Conservation (phyloP, 2,329 filamentous ascomycete genomes). For the Botrytis porri region DNA sequence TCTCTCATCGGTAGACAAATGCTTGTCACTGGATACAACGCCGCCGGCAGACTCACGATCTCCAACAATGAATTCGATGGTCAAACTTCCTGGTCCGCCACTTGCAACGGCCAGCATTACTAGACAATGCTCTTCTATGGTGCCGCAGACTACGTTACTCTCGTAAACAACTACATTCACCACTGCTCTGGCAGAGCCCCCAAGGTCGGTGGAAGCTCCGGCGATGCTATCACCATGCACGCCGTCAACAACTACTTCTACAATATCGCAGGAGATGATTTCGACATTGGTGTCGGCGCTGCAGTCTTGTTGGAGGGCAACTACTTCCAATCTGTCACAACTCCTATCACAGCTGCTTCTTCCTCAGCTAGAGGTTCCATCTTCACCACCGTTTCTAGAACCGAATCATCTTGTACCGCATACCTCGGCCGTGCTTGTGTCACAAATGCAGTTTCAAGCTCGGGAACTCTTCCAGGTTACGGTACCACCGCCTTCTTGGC, state of each 20-base stretch:
- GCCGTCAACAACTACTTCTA: conserved; percentile 44
- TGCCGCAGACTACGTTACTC: conserved; percentile 41
- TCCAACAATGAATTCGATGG: conserved; percentile 48
- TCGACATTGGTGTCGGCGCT: conserved; percentile 39
- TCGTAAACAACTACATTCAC: conserved; percentile 44
- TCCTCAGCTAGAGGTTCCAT: neutral
- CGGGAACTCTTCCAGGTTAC: neutral
- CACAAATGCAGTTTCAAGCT: conserved; percentile 18
- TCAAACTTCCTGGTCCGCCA: conserved; percentile 42
- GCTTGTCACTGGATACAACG: conserved; percentile 38
- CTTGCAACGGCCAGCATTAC: conserved; percentile 47
- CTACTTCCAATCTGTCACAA: conserved; percentile 42
- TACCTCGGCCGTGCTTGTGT: conserved; percentile 22
- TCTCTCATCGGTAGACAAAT: conserved; percentile 40
- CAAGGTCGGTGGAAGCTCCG: conserved; percentile 39
- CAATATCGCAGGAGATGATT: conserved; percentile 44
- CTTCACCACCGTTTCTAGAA: conserved; percentile 6
- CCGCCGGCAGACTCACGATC: conserved; percentile 42
- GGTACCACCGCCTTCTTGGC: neutral
- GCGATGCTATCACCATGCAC: conserved; percentile 38
- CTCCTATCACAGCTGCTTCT: conserved; percentile 12
- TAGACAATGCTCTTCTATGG: conserved; percentile 44
- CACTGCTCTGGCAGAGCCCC: conserved; percentile 44
- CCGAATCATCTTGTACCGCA: conserved; percentile 15
- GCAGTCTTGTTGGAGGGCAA: conserved; percentile 45